Percentiles rank a stretch among this genome's conserved stretches.
Evolutionary conservation across 2,329 filamentous ascomycete genomes (phyloP).

Genomic region (Colletotrichum sansevieriae): DNA sequence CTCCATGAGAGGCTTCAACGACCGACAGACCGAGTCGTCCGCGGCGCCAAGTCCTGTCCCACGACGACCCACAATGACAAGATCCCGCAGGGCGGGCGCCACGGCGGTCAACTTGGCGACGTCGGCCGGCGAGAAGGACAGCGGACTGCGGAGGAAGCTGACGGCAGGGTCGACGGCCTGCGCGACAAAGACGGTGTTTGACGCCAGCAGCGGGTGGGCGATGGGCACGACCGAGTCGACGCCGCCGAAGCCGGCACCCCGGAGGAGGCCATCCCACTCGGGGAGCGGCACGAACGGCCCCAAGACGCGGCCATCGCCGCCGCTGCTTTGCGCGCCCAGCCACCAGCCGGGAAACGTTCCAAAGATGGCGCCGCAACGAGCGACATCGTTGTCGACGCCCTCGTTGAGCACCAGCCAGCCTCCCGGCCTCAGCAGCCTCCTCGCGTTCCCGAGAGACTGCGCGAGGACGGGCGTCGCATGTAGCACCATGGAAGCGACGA

Average conservation of each 20-base stretch:
- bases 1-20: no score
- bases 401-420: constrained; percentile 46
- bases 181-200: constrained; percentile 43
- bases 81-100: no score
- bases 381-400: constrained; percentile 18
- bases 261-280: constrained; percentile 15
- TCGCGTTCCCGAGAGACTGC: constrained; percentile 44
- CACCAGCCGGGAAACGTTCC: constrained; percentile 49
- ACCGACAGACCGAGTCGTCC: no score
- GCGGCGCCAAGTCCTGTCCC: no score
- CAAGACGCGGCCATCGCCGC: constrained; percentile 42
- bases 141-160: constrained; percentile 13
- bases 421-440: constrained; percentile 48
- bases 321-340: constrained; percentile 33
- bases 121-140: no score
- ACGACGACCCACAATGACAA: no score
- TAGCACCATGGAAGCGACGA: constrained; percentile 48
- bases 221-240: constrained; percentile 12
- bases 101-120: no score
- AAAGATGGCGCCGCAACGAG: constrained; percentile 43
- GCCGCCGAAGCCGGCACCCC: constrained; percentile 30
- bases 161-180: constrained; percentile 40
- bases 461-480: constrained; percentile 46
- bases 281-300: not conserved
- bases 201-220: not conserved